Base-by-base conservation (phyloP, 2,329 filamentous ascomycete genomes). In the Thelonectria olida region DNA sequence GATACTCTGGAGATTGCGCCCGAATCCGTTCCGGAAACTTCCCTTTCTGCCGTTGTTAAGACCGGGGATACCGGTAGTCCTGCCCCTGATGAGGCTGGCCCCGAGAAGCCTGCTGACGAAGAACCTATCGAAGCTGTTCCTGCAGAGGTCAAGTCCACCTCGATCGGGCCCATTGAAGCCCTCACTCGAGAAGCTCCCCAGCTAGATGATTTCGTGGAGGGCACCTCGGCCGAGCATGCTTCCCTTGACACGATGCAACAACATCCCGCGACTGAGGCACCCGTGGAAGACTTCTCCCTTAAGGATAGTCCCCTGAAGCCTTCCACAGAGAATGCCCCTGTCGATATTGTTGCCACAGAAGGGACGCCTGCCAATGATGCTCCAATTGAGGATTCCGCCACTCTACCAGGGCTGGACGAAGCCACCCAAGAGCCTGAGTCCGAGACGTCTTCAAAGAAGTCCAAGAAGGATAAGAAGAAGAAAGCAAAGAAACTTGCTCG, bases 401-500 rank as follows among this genome's bases (percentile, higher is more conserved):
- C 6, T 22, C 13, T 15, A 8, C 39, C 41, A 17, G 17, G 28
- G 13, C 25, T 45, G 9, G 56, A 59, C 28, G 62, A 61, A 19
- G 22, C 38, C 4, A 28, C 48, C 9, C 51, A 54, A 27, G 54
- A 66, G 19, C 23, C 36, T 20, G 62, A 67, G 4, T 55, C 61
- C 17, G 61, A 53, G 50, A 27, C 20, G 17, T 23, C 63, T 15
- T 42, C 62, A 5, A 73, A 74, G 58, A 72, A 70, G 58, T 67
- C 67, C 17, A 76, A 74, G 59, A 75, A 78, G 56, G 71, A 79
- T 42, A 78, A 75, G 65, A 78, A 76, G 56, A 76, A 76, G 63
- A 45, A 27, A 25, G 71, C 72, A 9, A 74, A 76, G 65, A 77
- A 75, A 47, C 64, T 73, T 38, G 73, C 70, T 19, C 61, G 62